Conservation (phyloP, 2,329 filamentous ascomycete species). For the Phyllosticta citribraziliensis region DNA sequence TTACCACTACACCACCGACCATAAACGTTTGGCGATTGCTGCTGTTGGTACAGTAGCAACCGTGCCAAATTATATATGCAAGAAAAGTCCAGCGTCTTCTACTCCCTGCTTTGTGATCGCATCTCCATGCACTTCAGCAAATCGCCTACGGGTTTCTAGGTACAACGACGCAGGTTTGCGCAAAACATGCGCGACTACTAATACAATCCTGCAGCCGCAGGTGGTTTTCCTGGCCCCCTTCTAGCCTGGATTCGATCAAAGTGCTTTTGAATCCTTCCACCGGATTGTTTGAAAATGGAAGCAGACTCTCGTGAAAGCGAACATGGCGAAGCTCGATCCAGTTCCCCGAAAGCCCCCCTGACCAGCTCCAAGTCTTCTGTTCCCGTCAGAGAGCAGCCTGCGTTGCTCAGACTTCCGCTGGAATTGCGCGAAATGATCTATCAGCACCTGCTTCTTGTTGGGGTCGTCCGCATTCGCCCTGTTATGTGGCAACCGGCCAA, state of each 20-base stretch:
- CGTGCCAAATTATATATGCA: not conserved
- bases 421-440: not conserved
- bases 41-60: not conserved
- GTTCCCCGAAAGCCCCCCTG: too few species aligned
- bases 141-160: too few species aligned
- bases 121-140: too few species aligned
- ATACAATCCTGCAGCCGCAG: too few species aligned
- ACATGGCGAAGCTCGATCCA: not conserved
- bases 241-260: not conserved
- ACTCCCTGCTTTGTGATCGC: not conserved
- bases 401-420: not conserved
- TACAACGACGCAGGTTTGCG: too few species aligned
- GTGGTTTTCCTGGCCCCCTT: not conserved
- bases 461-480: not conserved
- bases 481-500: too few species aligned
- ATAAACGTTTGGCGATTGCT: not conserved
- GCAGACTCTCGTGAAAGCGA: not conserved
- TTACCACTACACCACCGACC: not conserved
- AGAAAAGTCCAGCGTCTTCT: not conserved
- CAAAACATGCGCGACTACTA: too few species aligned
- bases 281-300: not conserved
- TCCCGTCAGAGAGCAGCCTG: not conserved
- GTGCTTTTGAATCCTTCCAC: not conserved
- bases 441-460: not conserved
- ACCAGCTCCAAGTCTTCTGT: too few species aligned